Conservation (phyloP, 345 rosid genomes). For the Eucalyptus lansdowneana region DNA sequence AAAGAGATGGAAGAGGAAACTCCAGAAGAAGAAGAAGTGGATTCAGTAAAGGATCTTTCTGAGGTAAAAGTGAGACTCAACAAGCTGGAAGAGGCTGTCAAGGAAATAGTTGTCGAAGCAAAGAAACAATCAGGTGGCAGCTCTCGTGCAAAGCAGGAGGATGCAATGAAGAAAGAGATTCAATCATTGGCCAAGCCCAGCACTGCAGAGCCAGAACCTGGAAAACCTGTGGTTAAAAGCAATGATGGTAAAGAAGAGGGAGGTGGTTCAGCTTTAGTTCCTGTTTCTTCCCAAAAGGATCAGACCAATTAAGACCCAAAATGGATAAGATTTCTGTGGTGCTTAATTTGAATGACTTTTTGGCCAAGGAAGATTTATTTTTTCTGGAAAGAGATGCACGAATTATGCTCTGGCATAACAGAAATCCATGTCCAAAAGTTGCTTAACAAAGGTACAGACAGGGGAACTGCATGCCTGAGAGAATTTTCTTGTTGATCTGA, state of each 20-base stretch:
- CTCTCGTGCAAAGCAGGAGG: slow-evolving; percentile 16
- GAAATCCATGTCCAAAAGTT: neutral
- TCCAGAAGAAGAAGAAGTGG: slow-evolving; percentile 19
- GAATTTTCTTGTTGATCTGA: neutral
- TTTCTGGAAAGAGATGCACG: neutral
- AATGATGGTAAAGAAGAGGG: neutral
- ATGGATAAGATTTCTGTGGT: neutral
- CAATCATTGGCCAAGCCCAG: neutral
- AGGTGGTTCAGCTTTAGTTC: neutral
- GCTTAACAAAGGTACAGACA: neutral
- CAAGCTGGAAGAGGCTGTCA: slow-evolving; percentile 58
- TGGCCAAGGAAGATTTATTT: neutral
- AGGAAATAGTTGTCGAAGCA: slow-evolving; percentile 47
- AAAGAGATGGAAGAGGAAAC: slow-evolving; percentile 37
- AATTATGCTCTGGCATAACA: neutral
- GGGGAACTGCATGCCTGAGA: neutral
- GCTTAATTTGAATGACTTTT: neutral
- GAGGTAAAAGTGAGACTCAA: slow-evolving; percentile 66
- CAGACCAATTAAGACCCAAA: slow-evolving; percentile 1
- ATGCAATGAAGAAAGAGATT: slow-evolving; percentile 4
- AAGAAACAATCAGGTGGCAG: slow-evolving; percentile 28
- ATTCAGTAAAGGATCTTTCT: slow-evolving; percentile 17
- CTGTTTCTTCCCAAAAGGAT: slow-evolving; percentile 6
- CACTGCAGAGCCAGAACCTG: neutral
- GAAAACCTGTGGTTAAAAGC: neutral